Base-by-base conservation (phyloP, 1,284 basidiomycete species). In the Ustilago curta region DNA sequence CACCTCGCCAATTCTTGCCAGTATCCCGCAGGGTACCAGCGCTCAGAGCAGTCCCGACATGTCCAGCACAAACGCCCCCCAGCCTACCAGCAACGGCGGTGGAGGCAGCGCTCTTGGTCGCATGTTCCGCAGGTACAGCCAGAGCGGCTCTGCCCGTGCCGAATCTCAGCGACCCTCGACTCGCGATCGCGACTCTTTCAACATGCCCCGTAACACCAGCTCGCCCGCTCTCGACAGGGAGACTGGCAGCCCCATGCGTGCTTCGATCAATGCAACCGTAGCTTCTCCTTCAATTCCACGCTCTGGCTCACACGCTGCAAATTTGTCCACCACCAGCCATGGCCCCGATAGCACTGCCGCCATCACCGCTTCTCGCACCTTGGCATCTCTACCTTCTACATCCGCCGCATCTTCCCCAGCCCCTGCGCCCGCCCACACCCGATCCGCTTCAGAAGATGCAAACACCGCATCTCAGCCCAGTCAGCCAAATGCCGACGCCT, bases 101-200 rank as follows among this genome's bases (percentile, higher is more conserved):
- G 23, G 59, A 27, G 65, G 71, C 44, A 73, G 73, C 58, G 58
- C 79, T 4, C 70, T 81, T 37, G 78, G 80, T 25, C 65, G 78
- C 40, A 79, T 79, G 76, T 79, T 80, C 51, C 63, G 80, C n/a
- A 63, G 80, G 12, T 80, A 80, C 65, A 77, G 73, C 45, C 80
- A 80, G 18, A 72, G 68, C 37, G 70, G 58, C 21, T 44, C 70
- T 6, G 31, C 48, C 11, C 53, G 65, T 16, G 32, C 27, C 35
- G 70, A 69, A 3, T 51, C 59, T 21, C 63, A 68, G 37, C 59
- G 65, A 14, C 56, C 64, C 11, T 44, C 62, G 11, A 70, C 60
- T 18, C 53, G 70, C 9, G 58, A 61, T 25, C 58, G 60, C 42
- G 54, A 68, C 18, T 55, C 62, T 1, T 56, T 64, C 64, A 58